Evolutionary conservation across 2,329 filamentous ascomycete species (phyloP), one percentile per base, ranked within the genome.

Genomic region (Aureobasidium lini): DNA sequence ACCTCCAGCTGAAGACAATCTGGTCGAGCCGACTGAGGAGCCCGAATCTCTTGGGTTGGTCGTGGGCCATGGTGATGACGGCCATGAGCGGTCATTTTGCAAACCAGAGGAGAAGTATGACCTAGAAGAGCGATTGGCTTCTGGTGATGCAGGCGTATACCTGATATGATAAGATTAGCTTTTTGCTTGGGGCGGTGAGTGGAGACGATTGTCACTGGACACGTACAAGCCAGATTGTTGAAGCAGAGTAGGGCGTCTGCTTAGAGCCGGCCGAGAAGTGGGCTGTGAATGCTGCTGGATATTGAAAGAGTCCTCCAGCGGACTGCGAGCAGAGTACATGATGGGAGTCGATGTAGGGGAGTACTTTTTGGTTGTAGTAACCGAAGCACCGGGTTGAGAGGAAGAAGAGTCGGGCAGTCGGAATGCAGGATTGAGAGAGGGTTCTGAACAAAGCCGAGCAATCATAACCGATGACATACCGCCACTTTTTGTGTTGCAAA

Each of bases 311-410:
- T 54, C 50, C 37, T 43, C 52, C 52, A 42, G 18, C 10, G 42
- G 52, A 42, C 39, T 57, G 13, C 42, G 31, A 34, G 39, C 52
- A 11, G 40, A 46, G 29, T 57, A 54, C 50, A 54, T 62, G 52
- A 39, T 60, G 50, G 43, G 62, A 61, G 15, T 57, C 37, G 28
- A 64, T n/a, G 40, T 62, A 49, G 57, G 63, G 16, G 52, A 64
- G 59, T 52, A 64, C 62, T 46, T 57, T 43, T 40, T 52, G 18
- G 48, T 52, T 13, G 37, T 59, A 46, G 46, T 43, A n/a, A 54
- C 57, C 62, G 42, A 59, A 31, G 28, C 81, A 65, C 75, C 97
- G 69, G 85, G 90, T 68, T 86, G 95, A 71, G 84, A 90, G 74
- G 89, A 91, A 67, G 92, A 95, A 70, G 76, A 97, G 70, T 75